phyloP scores from a whole-genome alignment of 352 stramenopile species.

The Pythium coloratum region DNA sequence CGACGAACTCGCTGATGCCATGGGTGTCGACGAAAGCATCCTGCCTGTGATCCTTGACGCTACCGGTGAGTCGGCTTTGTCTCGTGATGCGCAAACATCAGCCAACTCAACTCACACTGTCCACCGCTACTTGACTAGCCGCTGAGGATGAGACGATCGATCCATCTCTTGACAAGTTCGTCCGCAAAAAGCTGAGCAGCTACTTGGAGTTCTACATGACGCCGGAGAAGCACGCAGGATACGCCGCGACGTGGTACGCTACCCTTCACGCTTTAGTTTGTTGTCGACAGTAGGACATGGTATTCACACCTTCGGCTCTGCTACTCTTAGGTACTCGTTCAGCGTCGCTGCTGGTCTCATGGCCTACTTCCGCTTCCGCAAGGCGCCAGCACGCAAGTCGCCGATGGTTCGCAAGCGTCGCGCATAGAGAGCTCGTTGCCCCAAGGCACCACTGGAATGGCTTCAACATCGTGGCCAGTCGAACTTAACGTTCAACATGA shows the following conservation, averaged over 20 bases:
- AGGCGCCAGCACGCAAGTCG: slow-evolving; percentile 18
- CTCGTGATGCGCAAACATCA: not conserved
- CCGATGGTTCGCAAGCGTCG: slow-evolving; percentile 7
- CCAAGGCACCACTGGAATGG: no score
- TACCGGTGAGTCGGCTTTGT: slow-evolving; percentile 37
- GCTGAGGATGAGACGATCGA: slow-evolving; percentile 30
- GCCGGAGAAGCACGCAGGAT: slow-evolving; percentile 81
- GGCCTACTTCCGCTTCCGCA: slow-evolving; percentile 70
- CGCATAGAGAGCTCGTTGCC: not conserved
- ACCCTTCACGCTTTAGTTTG: not conserved
- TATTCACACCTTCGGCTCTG: not conserved
- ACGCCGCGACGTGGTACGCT: slow-evolving; percentile 78
- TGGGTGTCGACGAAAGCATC: slow-evolving; percentile 63
- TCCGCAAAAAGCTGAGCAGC: slow-evolving; percentile 75
- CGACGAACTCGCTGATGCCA: slow-evolving; percentile 69
- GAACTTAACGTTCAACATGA: slow-evolving; percentile 5
- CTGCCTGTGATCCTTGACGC: slow-evolving; percentile 80
- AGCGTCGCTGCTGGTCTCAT: slow-evolving; percentile 71
- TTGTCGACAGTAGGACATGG: not conserved
- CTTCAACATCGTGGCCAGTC: not conserved
- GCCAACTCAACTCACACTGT: not conserved
- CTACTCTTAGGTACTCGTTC: slow-evolving; percentile 63
- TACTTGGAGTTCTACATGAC: slow-evolving; percentile 91
- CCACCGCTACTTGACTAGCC: slow-evolving; percentile 25
- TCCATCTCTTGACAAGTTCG: slow-evolving; percentile 50